These are phyloP conservation scores for Teratosphaeria pseudoeucalypti DNA, from an alignment of 2,329 filamentous ascomycete genomes.

Conservation along the genomic window DNA sequence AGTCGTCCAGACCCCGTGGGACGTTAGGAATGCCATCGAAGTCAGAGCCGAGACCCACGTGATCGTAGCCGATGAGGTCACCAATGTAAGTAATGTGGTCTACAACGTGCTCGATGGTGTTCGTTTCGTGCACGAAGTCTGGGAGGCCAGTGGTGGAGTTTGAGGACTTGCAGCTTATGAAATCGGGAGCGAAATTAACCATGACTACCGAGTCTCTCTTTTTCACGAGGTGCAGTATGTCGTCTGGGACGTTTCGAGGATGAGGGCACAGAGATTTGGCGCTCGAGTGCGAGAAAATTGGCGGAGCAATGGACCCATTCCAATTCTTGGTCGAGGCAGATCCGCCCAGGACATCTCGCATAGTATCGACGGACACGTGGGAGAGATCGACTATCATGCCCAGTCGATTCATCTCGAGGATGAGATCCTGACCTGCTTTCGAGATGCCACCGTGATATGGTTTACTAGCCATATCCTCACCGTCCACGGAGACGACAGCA, in stretches of 20 bases:
- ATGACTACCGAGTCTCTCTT: slow-evolving; percentile 67
- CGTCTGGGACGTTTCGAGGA: slow-evolving; percentile 80
- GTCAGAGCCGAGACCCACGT: slow-evolving; percentile 82
- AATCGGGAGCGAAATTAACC: slow-evolving; percentile 79
- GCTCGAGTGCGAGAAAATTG: slow-evolving; percentile 84
- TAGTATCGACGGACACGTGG: slow-evolving; percentile 70
- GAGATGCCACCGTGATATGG: slow-evolving; percentile 65
- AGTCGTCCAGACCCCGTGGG: slow-evolving; percentile 71
- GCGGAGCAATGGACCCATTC: slow-evolving; percentile 64
- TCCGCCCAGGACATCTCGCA: slow-evolving; percentile 65
- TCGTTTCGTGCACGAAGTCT: slow-evolving; percentile 54
- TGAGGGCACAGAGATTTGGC: slow-evolving; percentile 74
- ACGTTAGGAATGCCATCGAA: slow-evolving; percentile 66
- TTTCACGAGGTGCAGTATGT: slow-evolving; percentile 68
- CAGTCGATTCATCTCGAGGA: slow-evolving; percentile 86
- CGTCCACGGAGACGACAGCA: slow-evolving; percentile 51
- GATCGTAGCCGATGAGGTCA: slow-evolving; percentile 69
- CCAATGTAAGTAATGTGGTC: slow-evolving; percentile 77
- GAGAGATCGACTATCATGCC: slow-evolving; percentile 90
- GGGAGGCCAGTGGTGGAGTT: slow-evolving; percentile 52
- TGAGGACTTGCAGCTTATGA: slow-evolving; percentile 60
- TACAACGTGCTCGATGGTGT: slow-evolving; percentile 66
- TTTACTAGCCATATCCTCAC: slow-evolving; percentile 31
- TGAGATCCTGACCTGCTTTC: slow-evolving; percentile 53
- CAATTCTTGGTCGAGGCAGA: slow-evolving; percentile 41